Percentiles rank a stretch among this genome's conserved stretches.
phyloP scores from a whole-genome alignment of 2,329 filamentous ascomycete genomes.

The Graphium sp. region DNA sequence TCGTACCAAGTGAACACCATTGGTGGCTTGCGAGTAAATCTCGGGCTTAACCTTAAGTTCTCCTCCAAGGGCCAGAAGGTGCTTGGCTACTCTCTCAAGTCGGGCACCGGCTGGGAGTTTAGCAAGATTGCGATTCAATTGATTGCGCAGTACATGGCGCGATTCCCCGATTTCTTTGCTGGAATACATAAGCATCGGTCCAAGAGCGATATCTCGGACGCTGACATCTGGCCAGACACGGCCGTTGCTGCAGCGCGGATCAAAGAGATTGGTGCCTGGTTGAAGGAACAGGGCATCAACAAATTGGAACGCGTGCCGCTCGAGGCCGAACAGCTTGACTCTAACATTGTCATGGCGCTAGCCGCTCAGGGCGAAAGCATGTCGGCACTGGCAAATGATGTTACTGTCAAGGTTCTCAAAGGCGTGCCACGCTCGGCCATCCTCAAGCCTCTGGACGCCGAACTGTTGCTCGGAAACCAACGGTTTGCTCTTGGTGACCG shows the following conservation, averaged over 20 bases:
- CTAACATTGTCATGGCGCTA: constrained; percentile 67
- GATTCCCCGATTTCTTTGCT: constrained; percentile 89
- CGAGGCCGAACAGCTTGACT: constrained; percentile 92
- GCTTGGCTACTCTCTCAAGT: constrained; percentile 82
- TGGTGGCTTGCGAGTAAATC: constrained; percentile 68
- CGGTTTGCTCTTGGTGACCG: constrained; percentile 74
- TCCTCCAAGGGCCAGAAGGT: constrained; percentile 93
- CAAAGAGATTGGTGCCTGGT: constrained; percentile 86
- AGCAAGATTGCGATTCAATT: constrained; percentile 69
- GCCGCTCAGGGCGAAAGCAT: constrained; percentile 42
- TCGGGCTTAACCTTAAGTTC: constrained; percentile 93
- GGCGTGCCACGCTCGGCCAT: constrained; percentile 75
- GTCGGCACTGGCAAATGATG: constrained; percentile 14
- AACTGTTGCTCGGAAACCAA: constrained; percentile 78
- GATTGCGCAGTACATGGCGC: constrained; percentile 76
- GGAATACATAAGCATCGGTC: constrained; percentile 74
- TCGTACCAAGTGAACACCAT: constrained; percentile 71
- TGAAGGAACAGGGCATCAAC: constrained; percentile 82
- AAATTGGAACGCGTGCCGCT: constrained; percentile 90
- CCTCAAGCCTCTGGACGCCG: constrained; percentile 88
- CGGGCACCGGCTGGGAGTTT: constrained; percentile 84
- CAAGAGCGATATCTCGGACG: constrained; percentile 68
- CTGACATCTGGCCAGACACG: constrained; percentile 65
- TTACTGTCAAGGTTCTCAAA: constrained; percentile 52
- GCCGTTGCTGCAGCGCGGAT: constrained; percentile 61